These are phyloP conservation scores for Trichoderma breve DNA, from an alignment of 2,329 filamentous ascomycete genomes.

Conservation along the genomic window DNA sequence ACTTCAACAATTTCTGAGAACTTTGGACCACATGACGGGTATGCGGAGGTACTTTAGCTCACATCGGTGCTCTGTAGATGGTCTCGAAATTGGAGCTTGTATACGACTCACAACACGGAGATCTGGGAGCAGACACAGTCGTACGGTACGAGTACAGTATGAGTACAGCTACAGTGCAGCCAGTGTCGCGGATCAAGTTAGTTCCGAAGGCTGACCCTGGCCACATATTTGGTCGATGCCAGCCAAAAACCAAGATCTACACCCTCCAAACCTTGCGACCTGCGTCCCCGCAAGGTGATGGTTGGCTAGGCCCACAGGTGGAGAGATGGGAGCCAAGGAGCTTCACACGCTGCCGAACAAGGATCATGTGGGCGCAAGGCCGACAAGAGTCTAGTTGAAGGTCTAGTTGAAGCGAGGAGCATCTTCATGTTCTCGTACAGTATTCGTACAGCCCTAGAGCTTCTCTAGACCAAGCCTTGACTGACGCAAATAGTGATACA, in stretches of 20 bases:
- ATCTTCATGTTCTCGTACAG: neutral
- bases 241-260: conserved; percentile 37
- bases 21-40: neutral
- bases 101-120: neutral
- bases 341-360: neutral
- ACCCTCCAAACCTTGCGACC: neutral
- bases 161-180: neutral
- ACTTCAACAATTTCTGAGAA: neutral
- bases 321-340: neutral
- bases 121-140: neutral
- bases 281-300: neutral
- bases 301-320: neutral
- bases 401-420: neutral
- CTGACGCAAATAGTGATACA: neutral
- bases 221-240: conserved; percentile 32
- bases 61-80: neutral
- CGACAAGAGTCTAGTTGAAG: too few relatives aligned
- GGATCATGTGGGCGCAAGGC: conserved; percentile 10
- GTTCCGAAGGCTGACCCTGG: conserved; percentile 10
- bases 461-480: neutral
- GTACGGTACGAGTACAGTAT: neutral
- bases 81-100: neutral
- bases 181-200: conserved; percentile 21
- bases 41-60: neutral
- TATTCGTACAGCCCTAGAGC: neutral